Evolutionary conservation across 306 rosid genomes (phyloP).

Genomic region (Cicer arietinum): DNA sequence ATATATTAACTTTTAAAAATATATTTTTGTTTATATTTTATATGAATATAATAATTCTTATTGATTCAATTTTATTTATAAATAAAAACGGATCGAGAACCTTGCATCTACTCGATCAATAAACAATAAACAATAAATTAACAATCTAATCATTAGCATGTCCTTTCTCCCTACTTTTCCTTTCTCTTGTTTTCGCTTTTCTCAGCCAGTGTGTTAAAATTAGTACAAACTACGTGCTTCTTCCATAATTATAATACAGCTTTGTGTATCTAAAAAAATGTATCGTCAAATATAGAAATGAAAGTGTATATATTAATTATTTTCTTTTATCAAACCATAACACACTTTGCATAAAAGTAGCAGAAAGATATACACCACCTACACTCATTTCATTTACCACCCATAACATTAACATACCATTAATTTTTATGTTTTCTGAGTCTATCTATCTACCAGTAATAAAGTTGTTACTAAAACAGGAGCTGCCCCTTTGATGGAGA

Average conservation of each 20-base stretch:
- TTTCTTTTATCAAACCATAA: too few relatives aligned
- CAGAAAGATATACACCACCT: conserved; percentile 19
- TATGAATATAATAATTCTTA: too few relatives aligned
- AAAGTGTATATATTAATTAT: too few relatives aligned
- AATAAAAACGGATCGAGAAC: too few relatives aligned
- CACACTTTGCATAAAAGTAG: background rate
- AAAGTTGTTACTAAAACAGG: conserved; percentile 6
- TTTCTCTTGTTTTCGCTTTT: background rate
- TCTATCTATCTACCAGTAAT: conserved; percentile 33
- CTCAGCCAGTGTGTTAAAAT: too few relatives aligned
- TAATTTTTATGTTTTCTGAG: background rate
- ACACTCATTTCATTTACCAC: conserved; percentile 17
- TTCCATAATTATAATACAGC: too few relatives aligned
- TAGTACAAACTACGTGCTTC: too few relatives aligned
- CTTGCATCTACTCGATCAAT: background rate
- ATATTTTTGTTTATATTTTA: too few relatives aligned
- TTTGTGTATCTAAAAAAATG: too few relatives aligned
- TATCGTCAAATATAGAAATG: too few relatives aligned
- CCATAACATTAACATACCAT: background rate
- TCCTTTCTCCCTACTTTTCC: background rate
- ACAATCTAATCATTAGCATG: conserved; percentile 37
- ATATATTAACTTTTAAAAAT: too few relatives aligned
- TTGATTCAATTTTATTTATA: too few relatives aligned
- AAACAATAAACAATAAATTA: background rate
- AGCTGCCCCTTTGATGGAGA: background rate